Percentiles rank a stretch among this genome's conserved stretches.
Conservation (phyloP, 192 early-diverging fungal species). For the Geranomyces variabilis region DNA sequence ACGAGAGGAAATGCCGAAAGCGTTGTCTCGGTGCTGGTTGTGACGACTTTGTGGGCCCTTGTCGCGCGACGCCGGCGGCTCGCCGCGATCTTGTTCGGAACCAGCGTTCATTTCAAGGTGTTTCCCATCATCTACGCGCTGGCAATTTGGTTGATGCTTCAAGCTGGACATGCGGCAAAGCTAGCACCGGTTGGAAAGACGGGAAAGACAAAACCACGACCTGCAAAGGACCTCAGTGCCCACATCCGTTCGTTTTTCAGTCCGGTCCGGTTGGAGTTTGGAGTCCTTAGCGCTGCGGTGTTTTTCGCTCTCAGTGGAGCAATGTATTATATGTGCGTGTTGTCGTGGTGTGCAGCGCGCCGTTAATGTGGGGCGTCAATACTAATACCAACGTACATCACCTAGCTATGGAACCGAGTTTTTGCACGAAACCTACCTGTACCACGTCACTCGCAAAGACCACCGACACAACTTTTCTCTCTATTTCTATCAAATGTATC, state of each 20-base stretch:
- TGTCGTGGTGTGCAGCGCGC: too few relatives aligned
- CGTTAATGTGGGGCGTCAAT: too few relatives aligned
- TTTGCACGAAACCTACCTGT: conserved; percentile 88
- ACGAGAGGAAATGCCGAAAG: conserved; percentile 94
- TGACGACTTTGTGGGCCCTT: conserved; percentile 75
- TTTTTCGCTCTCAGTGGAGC: conserved; percentile 42
- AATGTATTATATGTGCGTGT: conserved; percentile 43
- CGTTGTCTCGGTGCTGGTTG: conserved; percentile 75
- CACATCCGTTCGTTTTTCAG: conserved; percentile 26
- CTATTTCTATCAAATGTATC: conserved; percentile 96
- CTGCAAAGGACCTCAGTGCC: not conserved
- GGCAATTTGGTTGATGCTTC: conserved; percentile 66
- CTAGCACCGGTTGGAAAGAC: not conserved
- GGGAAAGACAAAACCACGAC: not conserved
- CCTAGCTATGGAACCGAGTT: conserved; percentile 81
- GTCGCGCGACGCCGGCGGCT: conserved; percentile 13
- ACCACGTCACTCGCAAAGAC: conserved; percentile 94
- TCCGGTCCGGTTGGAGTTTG: conserved; percentile 45
- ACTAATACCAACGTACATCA: not conserved
- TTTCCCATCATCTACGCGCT: conserved; percentile 96
- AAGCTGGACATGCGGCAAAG: not conserved
- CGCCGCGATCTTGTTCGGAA: conserved; percentile 74
- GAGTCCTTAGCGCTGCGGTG: conserved; percentile 35
- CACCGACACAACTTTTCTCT: conserved; percentile 98
- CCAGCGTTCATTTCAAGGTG: conserved; percentile 95